Conservation (phyloP, 2,329 filamentous ascomycete genomes). For the Colletotrichum gigasporum region DNA sequence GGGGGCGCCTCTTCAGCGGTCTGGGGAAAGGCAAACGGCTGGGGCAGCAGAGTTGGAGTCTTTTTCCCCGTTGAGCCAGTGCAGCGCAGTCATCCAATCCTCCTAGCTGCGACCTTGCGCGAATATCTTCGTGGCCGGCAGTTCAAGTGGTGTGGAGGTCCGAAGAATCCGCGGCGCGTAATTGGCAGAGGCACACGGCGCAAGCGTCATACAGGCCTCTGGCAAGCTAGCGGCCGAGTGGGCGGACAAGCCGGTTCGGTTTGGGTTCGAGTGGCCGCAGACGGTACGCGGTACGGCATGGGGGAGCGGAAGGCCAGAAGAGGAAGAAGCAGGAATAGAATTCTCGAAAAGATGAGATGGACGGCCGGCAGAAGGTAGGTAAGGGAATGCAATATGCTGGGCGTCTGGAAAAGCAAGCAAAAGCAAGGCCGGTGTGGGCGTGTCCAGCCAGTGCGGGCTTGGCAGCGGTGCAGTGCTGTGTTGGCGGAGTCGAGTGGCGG, state of each 20-base stretch:
- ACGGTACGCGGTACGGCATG: not conserved
- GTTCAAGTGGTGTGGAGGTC: conserved; percentile 20
- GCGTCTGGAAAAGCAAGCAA: not conserved
- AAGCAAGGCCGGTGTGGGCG: not conserved
- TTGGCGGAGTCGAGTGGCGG: not conserved
- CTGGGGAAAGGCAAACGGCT: not conserved
- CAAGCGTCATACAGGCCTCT: conserved; percentile 25
- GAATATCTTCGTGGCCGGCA: conserved; percentile 26
- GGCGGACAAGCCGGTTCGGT: not conserved
- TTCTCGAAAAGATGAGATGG: conserved; percentile 7
- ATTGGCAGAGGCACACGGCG: conserved; percentile 2
- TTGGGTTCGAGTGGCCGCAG: not conserved
- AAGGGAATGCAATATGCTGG: conserved; percentile 21
- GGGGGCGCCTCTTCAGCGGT: not conserved
- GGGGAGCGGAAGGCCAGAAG: not conserved
- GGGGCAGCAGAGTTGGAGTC: not conserved
- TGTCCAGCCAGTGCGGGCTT: not conserved
- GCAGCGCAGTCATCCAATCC: conserved; percentile 18
- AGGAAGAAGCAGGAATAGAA: not conserved
- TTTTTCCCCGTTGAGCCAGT: conserved; percentile 1
- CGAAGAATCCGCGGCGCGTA: conserved; percentile 15
- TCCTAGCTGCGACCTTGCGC: conserved; percentile 25
- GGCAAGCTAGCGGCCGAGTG: not conserved
- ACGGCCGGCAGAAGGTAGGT: conserved; percentile 7
- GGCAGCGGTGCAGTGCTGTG: not conserved